Evolutionary conservation across 2,329 filamentous ascomycete species (phyloP).

Genomic region (Cladobotryum protrusum): DNA sequence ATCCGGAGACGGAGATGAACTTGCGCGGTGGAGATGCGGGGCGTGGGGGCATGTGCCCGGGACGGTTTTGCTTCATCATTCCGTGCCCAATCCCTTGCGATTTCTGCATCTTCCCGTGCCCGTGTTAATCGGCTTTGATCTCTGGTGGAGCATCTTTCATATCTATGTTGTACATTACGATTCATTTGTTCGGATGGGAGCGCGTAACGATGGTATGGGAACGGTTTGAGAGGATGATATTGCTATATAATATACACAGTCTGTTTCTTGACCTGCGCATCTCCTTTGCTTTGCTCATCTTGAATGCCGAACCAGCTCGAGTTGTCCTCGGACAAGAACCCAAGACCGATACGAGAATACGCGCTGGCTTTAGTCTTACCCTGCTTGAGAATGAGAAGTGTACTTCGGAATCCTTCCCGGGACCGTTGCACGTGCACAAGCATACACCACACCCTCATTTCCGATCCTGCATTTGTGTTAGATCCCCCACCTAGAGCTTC

Average conservation of each 20-base stretch:
- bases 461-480: neutral
- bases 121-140: conserved; percentile 15
- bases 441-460: neutral
- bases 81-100: conserved; percentile 32
- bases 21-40: conserved; percentile 24
- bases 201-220: too few species aligned
- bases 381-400: neutral
- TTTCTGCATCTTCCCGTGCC: conserved; percentile 26
- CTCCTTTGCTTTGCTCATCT: neutral
- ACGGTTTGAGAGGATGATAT: too few species aligned
- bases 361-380: neutral
- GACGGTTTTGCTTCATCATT: conserved; percentile 33
- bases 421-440: neutral
- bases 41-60: conserved; percentile 21
- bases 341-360: neutral
- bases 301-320: neutral
- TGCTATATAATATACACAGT: too few species aligned
- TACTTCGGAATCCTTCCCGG: neutral
- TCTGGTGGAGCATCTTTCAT: neutral
- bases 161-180: too few species aligned
- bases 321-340: neutral
- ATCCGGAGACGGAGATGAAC: conserved; percentile 16
- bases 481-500: neutral
- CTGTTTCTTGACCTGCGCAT: too few species aligned
- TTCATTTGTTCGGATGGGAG: too few species aligned